Evolutionary conservation across 495 filamentous ascomycete species (phyloP).

Genomic region (Daldinia vernicosa): DNA sequence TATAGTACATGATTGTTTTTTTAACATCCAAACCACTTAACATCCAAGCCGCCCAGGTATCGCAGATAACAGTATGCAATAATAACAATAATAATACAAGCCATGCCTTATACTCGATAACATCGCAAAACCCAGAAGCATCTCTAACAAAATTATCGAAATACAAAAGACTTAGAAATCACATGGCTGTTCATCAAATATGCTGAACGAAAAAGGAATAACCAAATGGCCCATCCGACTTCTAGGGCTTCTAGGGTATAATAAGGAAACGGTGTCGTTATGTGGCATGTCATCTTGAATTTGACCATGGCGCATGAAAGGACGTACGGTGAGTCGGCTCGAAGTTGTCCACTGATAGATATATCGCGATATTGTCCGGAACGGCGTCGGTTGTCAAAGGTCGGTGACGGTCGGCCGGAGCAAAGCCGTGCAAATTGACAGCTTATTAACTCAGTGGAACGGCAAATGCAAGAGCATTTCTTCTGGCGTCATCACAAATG

Average conservation of each 20-base stretch:
- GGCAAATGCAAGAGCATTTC: conserved; percentile 11
- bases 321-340: conserved; percentile 5
- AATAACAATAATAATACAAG: conserved; percentile 7
- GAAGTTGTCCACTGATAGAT: background rate
- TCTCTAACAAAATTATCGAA: conserved; percentile 27
- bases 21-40: too few relatives aligned
- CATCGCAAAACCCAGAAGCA: conserved; percentile 3
- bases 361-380: background rate
- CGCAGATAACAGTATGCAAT: background rate
- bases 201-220: conserved; percentile 25
- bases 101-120: conserved; percentile 1
- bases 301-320: conserved; percentile 33
- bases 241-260: conserved; percentile 7
- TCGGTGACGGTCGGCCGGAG: background rate
- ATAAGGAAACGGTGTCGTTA: conserved; percentile 33
- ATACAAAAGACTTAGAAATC: conserved; percentile 29
- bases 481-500: conserved; percentile 16
- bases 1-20: too few relatives aligned
- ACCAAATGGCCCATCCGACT: conserved; percentile 23
- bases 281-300: conserved; percentile 32
- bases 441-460: background rate
- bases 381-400: conserved; percentile 5
- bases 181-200: conserved; percentile 30
- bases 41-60: too few relatives aligned
- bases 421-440: conserved; percentile 1